Evolutionary conservation across 225 moss, liverwort and hornwort species (phyloP).

Genomic region (Ulota crispa): DNA sequence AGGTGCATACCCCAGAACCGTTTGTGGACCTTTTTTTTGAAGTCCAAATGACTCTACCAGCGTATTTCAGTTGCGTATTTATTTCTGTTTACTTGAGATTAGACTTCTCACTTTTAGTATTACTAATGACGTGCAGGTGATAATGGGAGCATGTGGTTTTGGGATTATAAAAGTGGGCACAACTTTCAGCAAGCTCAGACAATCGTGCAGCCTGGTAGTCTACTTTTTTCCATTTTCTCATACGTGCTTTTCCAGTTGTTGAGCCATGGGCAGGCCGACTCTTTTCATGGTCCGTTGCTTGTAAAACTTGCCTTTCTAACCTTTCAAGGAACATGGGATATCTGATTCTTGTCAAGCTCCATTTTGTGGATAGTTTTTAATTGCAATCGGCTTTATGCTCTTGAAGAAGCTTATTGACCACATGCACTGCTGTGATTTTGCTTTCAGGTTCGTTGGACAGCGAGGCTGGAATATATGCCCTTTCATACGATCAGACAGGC

Average conservation of each 20-base stretch:
- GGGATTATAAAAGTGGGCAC: constrained; percentile 99
- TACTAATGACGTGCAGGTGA: constrained; percentile 64
- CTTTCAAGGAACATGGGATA: background rate
- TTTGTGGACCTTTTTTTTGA: background rate
- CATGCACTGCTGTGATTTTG: constrained; percentile 8
- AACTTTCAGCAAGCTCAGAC: constrained; percentile 98
- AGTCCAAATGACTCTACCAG: background rate
- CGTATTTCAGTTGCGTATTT: background rate
- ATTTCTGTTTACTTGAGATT: background rate
- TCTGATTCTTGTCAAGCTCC: background rate
- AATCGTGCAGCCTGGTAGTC: constrained; percentile 90
- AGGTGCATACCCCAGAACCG: constrained; percentile 44
- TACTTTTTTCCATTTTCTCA: background rate
- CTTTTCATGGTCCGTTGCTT: background rate
- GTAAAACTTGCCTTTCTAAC: background rate
- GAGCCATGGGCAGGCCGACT: background rate
- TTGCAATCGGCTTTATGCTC: background rate
- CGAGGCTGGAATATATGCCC: constrained; percentile 95
- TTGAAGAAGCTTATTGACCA: background rate
- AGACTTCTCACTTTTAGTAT: background rate
- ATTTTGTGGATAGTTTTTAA: background rate
- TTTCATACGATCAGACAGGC: constrained; percentile 85
- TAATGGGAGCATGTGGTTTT: constrained; percentile 98
- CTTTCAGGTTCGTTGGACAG: constrained; percentile 93
- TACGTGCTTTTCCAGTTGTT: background rate